These are phyloP conservation scores for Mucor circinelloides DNA, from an alignment of 371 early-diverging fungal genomes.

Conservation along the genomic window DNA sequence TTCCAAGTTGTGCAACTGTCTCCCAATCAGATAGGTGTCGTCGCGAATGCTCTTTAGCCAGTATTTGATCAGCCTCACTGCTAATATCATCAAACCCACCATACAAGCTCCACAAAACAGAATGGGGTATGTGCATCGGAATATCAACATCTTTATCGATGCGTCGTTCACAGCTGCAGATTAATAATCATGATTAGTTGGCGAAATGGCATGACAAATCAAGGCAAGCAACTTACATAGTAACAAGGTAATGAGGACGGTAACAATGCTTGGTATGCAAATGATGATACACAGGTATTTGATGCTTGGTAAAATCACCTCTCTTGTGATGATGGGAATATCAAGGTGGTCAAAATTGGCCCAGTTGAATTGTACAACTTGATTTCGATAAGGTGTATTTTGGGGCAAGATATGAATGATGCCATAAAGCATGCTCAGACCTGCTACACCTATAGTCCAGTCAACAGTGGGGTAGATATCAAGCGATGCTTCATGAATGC, in stretches of 20 bases:
- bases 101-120: slow-evolving; percentile 10
- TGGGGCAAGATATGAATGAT: slow-evolving; percentile 34
- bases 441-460: slow-evolving; percentile 53
- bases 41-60: slow-evolving; percentile 60
- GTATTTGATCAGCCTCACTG: slow-evolving; percentile 17
- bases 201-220: too few species aligned
- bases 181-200: too few species aligned
- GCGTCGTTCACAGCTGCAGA: slow-evolving; percentile 27
- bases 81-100: not conserved
- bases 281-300: not conserved
- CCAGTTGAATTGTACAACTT: slow-evolving; percentile 3
- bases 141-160: slow-evolving; percentile 24
- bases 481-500: not conserved
- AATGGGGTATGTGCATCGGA: slow-evolving; percentile 39
- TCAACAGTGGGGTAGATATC: slow-evolving; percentile 14
- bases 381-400: not conserved
- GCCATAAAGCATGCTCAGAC: slow-evolving; percentile 40
- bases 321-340: slow-evolving; percentile 10
- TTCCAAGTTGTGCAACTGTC: slow-evolving; percentile 58
- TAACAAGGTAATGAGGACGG: not conserved
- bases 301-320: slow-evolving; percentile 22
- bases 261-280: slow-evolving; percentile 5
- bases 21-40: slow-evolving; percentile 61
- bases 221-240: slow-evolving; percentile 16
- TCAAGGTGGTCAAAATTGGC: slow-evolving; percentile 15